A percentile compares a stretch with the other conserved stretches of the same genome.
Conservation (phyloP, 495 filamentous ascomycete genomes). For the Lasiosphaeria hispida region DNA sequence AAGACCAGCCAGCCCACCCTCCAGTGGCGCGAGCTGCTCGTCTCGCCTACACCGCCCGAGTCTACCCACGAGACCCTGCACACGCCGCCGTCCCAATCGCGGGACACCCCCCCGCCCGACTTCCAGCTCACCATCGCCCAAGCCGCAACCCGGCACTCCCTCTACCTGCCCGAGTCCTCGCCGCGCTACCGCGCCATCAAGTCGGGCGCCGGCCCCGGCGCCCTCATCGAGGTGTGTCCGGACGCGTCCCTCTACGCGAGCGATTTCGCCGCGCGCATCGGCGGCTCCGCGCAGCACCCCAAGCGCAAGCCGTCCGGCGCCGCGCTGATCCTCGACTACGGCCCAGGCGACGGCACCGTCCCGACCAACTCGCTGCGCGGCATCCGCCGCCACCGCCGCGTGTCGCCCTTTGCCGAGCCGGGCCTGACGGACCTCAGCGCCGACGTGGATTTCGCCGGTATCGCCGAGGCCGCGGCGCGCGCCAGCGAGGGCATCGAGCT, state of each 20-base stretch:
- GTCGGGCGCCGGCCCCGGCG: slow-evolving; percentile 51
- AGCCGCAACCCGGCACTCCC: slow-evolving; percentile 71
- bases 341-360: slow-evolving; percentile 66
- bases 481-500: slow-evolving; percentile 80
- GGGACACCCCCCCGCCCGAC: slow-evolving; percentile 57
- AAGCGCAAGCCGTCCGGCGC: slow-evolving; percentile 72
- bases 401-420: slow-evolving; percentile 72
- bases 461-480: slow-evolving; percentile 75
- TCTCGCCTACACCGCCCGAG: slow-evolving; percentile 61
- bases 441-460: slow-evolving; percentile 84
- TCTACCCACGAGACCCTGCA: slow-evolving; percentile 43
- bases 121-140: slow-evolving; percentile 80
- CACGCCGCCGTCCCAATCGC: slow-evolving; percentile 55
- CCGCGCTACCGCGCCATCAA: slow-evolving; percentile 75
- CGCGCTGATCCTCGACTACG: slow-evolving; percentile 92
- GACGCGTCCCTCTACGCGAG: slow-evolving; percentile 73
- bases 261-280: slow-evolving; percentile 81
- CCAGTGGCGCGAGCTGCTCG: slow-evolving; percentile 87
- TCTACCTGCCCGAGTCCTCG: slow-evolving; percentile 82
- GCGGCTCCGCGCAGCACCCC: slow-evolving; percentile 55
- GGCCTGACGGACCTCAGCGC: slow-evolving; percentile 83
- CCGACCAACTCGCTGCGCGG: slow-evolving; percentile 86
- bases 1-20: slow-evolving; percentile 45
- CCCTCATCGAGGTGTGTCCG: slow-evolving; percentile 84
- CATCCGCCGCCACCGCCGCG: slow-evolving; percentile 68